Base-by-base conservation (phyloP, 2,329 filamentous ascomycete species). In the Incumbomyces lentus region DNA sequence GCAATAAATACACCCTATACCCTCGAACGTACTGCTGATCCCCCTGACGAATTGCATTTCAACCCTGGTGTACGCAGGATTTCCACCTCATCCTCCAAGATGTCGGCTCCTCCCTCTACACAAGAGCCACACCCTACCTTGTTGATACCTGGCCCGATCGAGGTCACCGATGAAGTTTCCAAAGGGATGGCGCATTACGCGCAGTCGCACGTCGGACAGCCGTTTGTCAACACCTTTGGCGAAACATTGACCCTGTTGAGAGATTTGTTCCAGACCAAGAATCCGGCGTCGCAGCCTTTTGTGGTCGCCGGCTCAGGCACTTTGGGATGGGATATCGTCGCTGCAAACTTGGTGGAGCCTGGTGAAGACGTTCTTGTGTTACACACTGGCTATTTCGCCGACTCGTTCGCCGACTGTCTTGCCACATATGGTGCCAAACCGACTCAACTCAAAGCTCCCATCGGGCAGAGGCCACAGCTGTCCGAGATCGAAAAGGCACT, bases 341-440 rank as follows among this genome's bases (percentile, higher is more conserved):
- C 88, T n/a, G 83, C 88, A 58, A 98, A 96, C 71, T 71, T 98
- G 52, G 76, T 86, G 51, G 90, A 98, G 71, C 76, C 81, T 42
- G 89, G 86, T 50, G 92, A 98, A 62, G 79, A 95, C 49, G 92
- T 85, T 18, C 76, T 98, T 34, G 89, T 98, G 46, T 78, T 98
- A 14, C 89, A 94, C 72, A 93, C 87, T 35, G 92, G 92, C 55
- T 98, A 98, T 76, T 98, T 98, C 62, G 89, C 85, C 56, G 89
- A 96, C 65, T 88, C 83, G 49, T 95, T 98, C 62, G 86, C 86
- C 55, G 83, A 94, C 68, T 95, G 89, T 69, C 79, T 98, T 62
- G 77, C 83, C 62, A 86, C 86, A 32, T 98, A 98, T 63, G 90
- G 92, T 52, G 87, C 83, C 58, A 85, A 87, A 57, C 84, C 87